Percentiles rank a stretch among this genome's conserved stretches.
These are phyloP conservation scores for Pleurotus pulmonarius DNA, from an alignment of 768 basidiomycete species.

Conservation along the genomic window DNA sequence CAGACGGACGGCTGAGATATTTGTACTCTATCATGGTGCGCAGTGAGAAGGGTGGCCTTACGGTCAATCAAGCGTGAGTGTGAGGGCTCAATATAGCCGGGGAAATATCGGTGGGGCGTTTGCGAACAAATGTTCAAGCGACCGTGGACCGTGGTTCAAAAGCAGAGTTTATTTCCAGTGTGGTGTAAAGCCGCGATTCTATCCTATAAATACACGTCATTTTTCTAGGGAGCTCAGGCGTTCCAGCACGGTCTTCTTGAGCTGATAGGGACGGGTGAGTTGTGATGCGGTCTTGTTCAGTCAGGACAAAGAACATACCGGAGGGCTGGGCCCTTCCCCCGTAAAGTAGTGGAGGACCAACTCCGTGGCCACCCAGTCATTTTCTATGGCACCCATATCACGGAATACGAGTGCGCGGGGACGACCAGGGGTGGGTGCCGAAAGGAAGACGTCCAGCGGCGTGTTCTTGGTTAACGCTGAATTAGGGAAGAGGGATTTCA, in stretches of 20 bases:
- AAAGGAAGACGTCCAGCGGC: constrained; percentile 66
- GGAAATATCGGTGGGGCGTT: constrained; percentile 1
- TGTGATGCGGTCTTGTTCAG: neutral
- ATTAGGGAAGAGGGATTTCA: constrained; percentile 76
- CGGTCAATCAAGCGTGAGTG: neutral
- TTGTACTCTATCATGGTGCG: constrained; percentile 29
- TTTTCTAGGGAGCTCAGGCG: constrained; percentile 29
- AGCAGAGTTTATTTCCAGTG: neutral
- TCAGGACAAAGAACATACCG: constrained; percentile 43
- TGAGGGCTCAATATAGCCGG: neutral
- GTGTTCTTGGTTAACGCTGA: constrained; percentile 62
- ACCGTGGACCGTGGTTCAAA: neutral
- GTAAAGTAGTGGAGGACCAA: constrained; percentile 76
- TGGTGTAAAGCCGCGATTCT: neutral
- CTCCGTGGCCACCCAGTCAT: constrained; percentile 71
- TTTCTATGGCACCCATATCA: constrained; percentile 70
- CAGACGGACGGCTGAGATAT: constrained; percentile 29
- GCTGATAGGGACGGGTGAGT: constrained; percentile 25
- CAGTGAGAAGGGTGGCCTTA: constrained; percentile 4
- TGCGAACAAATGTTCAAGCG: neutral
- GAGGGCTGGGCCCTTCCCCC: constrained; percentile 63
- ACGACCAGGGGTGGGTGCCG: constrained; percentile 48
- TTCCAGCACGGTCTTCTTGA: constrained; percentile 48
- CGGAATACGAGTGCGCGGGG: constrained; percentile 60
- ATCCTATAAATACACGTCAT: constrained; percentile 11